Evolutionary conservation across 495 filamentous ascomycete species (phyloP).

Genomic region (Cercophora samala): DNA sequence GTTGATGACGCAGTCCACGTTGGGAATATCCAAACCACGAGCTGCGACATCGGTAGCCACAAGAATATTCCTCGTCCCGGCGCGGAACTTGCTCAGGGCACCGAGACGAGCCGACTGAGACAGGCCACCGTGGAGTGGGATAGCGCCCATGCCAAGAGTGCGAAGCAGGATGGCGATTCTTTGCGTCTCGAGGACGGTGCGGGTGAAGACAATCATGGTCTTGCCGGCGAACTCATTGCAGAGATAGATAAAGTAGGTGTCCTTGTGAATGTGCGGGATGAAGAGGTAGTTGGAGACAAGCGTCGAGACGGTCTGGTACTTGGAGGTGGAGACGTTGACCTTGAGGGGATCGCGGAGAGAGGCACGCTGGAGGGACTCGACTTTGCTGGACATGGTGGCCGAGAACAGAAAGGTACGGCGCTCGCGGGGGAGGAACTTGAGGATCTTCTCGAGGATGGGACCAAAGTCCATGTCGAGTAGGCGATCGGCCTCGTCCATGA

Average conservation of each 20-base stretch:
- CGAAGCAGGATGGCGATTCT: constrained; percentile 78
- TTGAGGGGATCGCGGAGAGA: constrained; percentile 71
- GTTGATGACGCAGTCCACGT: constrained; percentile 86
- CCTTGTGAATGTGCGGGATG: constrained; percentile 86
- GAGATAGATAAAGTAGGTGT: constrained; percentile 81
- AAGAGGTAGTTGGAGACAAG: constrained; percentile 80
- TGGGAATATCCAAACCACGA: constrained; percentile 90
- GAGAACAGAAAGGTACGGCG: constrained; percentile 85
- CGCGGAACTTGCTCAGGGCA: constrained; percentile 81
- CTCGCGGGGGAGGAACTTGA: constrained; percentile 82
- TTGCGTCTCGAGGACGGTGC: constrained; percentile 91
- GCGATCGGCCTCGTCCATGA: constrained; percentile 90
- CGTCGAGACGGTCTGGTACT: constrained; percentile 85
- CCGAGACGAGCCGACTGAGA: constrained; percentile 80
- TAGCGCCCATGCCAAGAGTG: constrained; percentile 67
- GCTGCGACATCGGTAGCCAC: constrained; percentile 97
- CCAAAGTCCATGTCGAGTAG: constrained; percentile 94
- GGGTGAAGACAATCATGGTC: constrained; percentile 80
- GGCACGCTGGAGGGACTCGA: constrained; percentile 87
- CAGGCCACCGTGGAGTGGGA: constrained; percentile 88
- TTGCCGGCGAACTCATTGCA: constrained; percentile 83
- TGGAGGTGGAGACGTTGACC: constrained; percentile 69
- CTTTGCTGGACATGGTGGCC: constrained; percentile 88
- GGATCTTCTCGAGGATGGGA: constrained; percentile 84
- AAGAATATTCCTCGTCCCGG: constrained; percentile 71